Percentiles rank a stretch among this genome's conserved stretches.
phyloP scores from a whole-genome alignment of 2,329 filamentous ascomycete genomes.

The Fusarium sp. region DNA sequence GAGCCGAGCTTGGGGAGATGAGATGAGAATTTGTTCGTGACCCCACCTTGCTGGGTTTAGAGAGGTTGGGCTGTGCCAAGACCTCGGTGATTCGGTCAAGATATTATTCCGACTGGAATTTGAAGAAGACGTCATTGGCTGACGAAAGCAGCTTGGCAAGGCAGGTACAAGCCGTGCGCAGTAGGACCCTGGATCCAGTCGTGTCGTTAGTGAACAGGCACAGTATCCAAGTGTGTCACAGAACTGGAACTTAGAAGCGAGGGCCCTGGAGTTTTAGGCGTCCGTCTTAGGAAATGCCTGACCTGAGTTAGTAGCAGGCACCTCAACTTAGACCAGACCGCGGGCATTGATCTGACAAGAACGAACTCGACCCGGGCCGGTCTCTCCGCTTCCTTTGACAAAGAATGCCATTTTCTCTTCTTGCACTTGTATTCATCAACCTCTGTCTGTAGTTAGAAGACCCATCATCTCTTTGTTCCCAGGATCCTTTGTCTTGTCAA shows the following conservation, averaged over 20 bases:
- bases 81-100: slow-evolving; percentile 15
- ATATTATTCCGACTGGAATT: slow-evolving; percentile 23
- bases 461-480: slow-evolving; percentile 9
- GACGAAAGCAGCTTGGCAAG: slow-evolving; percentile 34
- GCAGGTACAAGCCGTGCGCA: slow-evolving; percentile 20
- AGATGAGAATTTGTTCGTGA: slow-evolving; percentile 48
- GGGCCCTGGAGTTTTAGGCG: slow-evolving; percentile 17
- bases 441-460: not conserved
- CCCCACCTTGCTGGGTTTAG: slow-evolving; percentile 41
- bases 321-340: slow-evolving; percentile 12
- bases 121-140: slow-evolving; percentile 43
- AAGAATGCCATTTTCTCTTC: too few relatives aligned
- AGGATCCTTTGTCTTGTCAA: not conserved
- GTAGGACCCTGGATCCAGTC: slow-evolving; percentile 30
- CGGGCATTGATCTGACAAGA: slow-evolving; percentile 14
- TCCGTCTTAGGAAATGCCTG: slow-evolving; percentile 22
- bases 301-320: not conserved
- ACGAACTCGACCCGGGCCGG: slow-evolving; percentile 15
- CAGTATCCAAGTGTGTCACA: slow-evolving; percentile 16
- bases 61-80: slow-evolving; percentile 43
- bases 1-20: slow-evolving; percentile 41
- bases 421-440: slow-evolving; percentile 18
- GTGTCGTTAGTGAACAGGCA: slow-evolving; percentile 2
- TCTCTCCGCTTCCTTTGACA: slow-evolving; percentile 28
- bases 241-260: too few relatives aligned